These are phyloP conservation scores for Paraglomus brasilianum DNA, from an alignment of 192 early-diverging fungal species.

Conservation along the genomic window DNA sequence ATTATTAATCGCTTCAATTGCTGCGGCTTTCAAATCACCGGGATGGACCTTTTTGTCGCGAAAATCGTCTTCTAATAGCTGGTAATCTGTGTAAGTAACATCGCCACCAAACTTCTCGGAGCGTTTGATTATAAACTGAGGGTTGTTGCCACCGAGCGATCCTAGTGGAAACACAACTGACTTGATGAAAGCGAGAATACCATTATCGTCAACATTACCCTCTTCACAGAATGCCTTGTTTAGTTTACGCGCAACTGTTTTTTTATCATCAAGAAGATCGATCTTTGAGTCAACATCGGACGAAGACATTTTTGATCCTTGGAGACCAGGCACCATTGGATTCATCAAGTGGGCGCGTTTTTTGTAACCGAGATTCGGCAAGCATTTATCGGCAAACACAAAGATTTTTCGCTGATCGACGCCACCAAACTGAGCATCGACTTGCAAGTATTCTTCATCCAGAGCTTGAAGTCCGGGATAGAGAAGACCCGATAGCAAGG, in stretches of 20 bases:
- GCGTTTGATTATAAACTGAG: slow-evolving; percentile 68
- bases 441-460: slow-evolving; percentile 94
- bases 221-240: slow-evolving; percentile 97
- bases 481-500: slow-evolving; percentile 88
- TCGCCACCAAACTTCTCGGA: slow-evolving; percentile 93
- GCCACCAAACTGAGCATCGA: slow-evolving; percentile 96
- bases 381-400: slow-evolving; percentile 92
- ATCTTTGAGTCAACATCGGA: slow-evolving; percentile 98
- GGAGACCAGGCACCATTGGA: slow-evolving; percentile 92
- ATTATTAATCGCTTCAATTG: slow-evolving; percentile 76
- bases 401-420: slow-evolving; percentile 99
- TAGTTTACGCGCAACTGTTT: slow-evolving; percentile 81
- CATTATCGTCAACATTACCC: slow-evolving; percentile 90
- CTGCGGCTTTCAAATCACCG: slow-evolving; percentile 89
- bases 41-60: slow-evolving; percentile 86
- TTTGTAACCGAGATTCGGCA: slow-evolving; percentile 91
- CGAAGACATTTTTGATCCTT: slow-evolving; percentile 93
- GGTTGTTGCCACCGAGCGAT: slow-evolving; percentile 56
- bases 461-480: slow-evolving; percentile 98
- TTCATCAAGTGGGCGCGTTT: slow-evolving; percentile 99
- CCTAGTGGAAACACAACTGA: slow-evolving; percentile 87
- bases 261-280: slow-evolving; percentile 86
- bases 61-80: slow-evolving; percentile 83
- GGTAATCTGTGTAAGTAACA: slow-evolving; percentile 65
- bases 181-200: slow-evolving; percentile 87